Evolutionary conservation across 1,284 basidiomycete genomes (phyloP), one percentile per base, ranked within the genome.

Genomic region (Xanthoconium separans): DNA sequence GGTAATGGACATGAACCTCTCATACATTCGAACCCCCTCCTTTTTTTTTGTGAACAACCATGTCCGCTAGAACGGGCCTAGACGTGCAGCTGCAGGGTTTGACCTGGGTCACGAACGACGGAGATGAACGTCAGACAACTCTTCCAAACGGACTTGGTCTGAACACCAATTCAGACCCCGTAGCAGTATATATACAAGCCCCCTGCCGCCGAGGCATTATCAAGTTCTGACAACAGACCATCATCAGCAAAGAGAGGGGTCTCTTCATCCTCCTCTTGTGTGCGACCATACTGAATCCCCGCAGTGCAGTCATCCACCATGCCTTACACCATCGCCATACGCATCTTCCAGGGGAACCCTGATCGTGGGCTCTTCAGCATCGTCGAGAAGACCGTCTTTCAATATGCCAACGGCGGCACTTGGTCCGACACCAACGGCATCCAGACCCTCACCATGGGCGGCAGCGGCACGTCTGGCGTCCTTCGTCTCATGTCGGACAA

Each of bases 401-500:
- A 70, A 41, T 59, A 20, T 42, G 70, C 62, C 50, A 65, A 66
- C 45, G 66, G 65, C 18, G 68, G 69, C 12, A 66, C 59, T 18
- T 75, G 74, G 73, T 49, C 53, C 13, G 36, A 61, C 6, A 18
- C n/a, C 8, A 43, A 66, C 31, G 69, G 56, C 7, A 29, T 39
- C 20, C 50, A 55, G 31, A 61, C 63, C 8, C 70, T 77, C 54
- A 63, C 33, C 44, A 74, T 73, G 68, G 61, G 58, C 20, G 61
- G 61, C 2, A 75, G 72, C 52, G 75, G 73, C 22, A 75, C 73
- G 0, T 77, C 70, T 20, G 75, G 76, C 9, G 60, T 64, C 10
- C 44, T 77, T 16, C 73, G 72, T 54, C 69, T 77, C 60, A 20
- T 51, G 29, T 54, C 60, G 18, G 60, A 67, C 44, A 57, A 50